Percentiles rank a stretch among this genome's conserved stretches.
Conservation (phyloP, 1,284 basidiomycete genomes). For the Cerioporus squamosus region DNA sequence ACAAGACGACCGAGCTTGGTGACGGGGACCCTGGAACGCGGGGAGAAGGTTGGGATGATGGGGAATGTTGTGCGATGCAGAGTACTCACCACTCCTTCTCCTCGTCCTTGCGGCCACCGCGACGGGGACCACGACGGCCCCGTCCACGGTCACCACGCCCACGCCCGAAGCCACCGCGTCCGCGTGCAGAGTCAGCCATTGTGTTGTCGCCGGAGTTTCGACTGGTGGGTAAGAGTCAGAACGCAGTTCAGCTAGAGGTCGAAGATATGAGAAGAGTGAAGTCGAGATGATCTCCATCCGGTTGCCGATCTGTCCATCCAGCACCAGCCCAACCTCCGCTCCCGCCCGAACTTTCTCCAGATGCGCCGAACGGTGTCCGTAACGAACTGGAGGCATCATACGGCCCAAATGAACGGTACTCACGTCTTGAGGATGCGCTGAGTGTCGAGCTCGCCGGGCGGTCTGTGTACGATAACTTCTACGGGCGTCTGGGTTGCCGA, state of each 20-base stretch:
- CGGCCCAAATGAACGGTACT: constrained; percentile 32
- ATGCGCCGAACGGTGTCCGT: neutral
- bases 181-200: constrained; percentile 80
- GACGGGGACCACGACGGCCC: constrained; percentile 89
- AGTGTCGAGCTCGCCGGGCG: constrained; percentile 36
- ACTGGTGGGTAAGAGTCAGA: neutral
- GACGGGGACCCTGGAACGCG: constrained; percentile 82
- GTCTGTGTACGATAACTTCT: constrained; percentile 25
- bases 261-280: neutral
- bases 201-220: constrained; percentile 30
- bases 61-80: neutral
- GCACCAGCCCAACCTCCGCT: constrained; percentile 6
- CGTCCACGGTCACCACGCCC: constrained; percentile 86
- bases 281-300: constrained; percentile 18
- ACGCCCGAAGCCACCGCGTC: constrained; percentile 88
- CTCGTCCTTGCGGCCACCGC: constrained; percentile 97
- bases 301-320: constrained; percentile 25
- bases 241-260: neutral
- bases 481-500: constrained; percentile 17
- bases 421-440: constrained; percentile 42
- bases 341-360: constrained; percentile 3
- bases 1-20: constrained; percentile 99
- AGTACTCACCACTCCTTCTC: constrained; percentile 96
- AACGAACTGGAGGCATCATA: neutral
- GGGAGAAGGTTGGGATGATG: neutral